Percentiles rank a stretch among this genome's conserved stretches.
Conservation (phyloP, 768 basidiomycete genomes). For the Trametes maxima region DNA sequence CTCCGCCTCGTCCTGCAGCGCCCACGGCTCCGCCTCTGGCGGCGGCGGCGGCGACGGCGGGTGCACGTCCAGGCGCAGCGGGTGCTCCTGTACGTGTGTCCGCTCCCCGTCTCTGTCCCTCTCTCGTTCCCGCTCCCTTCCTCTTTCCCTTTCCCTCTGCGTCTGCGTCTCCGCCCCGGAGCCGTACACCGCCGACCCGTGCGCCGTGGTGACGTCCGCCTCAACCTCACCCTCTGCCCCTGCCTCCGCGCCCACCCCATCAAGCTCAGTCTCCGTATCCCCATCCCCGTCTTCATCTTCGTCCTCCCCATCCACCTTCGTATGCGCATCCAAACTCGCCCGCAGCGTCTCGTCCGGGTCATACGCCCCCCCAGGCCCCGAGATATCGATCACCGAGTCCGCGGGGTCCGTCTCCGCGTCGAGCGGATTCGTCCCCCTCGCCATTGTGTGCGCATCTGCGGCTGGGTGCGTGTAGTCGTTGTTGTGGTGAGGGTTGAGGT, state of each 20-base stretch:
- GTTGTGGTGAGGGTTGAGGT: not conserved
- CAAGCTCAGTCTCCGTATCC: conserved; percentile 2
- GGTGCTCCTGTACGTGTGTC: conserved; percentile 34
- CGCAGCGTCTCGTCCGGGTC: conserved; percentile 21
- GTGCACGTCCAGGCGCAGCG: conserved; percentile 50
- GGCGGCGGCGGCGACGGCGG: conserved; percentile 53
- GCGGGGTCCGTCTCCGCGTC: conserved; percentile 14
- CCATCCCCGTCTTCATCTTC: not conserved
- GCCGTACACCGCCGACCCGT: conserved; percentile 11
- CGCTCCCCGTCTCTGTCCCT: not conserved
- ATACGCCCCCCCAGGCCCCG: not conserved
- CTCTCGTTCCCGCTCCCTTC: not conserved
- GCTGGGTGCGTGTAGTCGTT: not conserved
- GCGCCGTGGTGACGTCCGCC: conserved; percentile 2
- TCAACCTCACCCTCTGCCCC: not conserved
- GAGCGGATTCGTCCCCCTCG: conserved; percentile 12
- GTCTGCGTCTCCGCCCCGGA: not conserved
- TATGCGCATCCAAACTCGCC: conserved; percentile 5
- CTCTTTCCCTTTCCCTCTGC: not conserved
- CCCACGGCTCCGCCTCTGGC: conserved; percentile 48
- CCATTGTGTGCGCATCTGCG: conserved; percentile 11
- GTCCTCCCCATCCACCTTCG: not conserved
- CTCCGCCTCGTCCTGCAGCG: conserved; percentile 48
- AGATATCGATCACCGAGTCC: conserved; percentile 13
- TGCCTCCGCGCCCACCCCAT: conserved; percentile 9